Evolutionary conservation across 768 basidiomycete genomes (phyloP).

Genomic region (Boletus sp.): DNA sequence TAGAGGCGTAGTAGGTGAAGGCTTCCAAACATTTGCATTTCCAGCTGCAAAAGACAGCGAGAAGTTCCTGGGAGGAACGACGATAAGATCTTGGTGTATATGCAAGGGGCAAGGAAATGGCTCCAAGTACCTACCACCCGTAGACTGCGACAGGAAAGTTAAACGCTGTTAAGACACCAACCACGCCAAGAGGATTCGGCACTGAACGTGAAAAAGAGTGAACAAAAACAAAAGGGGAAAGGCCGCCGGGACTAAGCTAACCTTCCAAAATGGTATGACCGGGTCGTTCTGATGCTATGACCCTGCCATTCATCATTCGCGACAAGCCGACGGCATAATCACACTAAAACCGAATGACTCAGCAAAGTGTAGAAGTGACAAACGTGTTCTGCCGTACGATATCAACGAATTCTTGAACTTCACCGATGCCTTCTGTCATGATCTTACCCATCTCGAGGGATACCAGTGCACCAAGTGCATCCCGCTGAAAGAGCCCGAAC

Average conservation of each 20-base stretch:
- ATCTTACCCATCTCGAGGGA: conserved; percentile 94
- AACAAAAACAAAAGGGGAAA: conserved; percentile 2
- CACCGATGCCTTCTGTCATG: conserved; percentile 83
- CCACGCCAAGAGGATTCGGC: conserved; percentile 81
- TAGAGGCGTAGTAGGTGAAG: conserved; percentile 83
- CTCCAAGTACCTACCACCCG: conserved; percentile 61
- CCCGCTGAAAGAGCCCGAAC: conserved; percentile 46
- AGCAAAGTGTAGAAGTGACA: neutral
- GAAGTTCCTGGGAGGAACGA: conserved; percentile 65
- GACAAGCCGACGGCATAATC: conserved; percentile 94
- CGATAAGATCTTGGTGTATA: conserved; percentile 8
- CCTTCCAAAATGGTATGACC: conserved; percentile 92
- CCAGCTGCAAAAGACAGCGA: conserved; percentile 85
- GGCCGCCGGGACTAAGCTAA: conserved; percentile 23
- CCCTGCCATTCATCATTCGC: conserved; percentile 89
- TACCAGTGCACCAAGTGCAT: conserved; percentile 77
- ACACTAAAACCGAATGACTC: conserved; percentile 50
- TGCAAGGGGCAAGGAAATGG: neutral
- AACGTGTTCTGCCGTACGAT: conserved; percentile 57
- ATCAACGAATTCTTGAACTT: conserved; percentile 94
- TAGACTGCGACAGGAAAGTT: conserved; percentile 96
- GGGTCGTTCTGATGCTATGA: conserved; percentile 85
- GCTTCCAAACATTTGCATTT: conserved; percentile 96
- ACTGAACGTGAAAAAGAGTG: conserved; percentile 46
- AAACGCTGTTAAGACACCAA: conserved; percentile 85